phyloP scores from a whole-genome alignment of 2,329 filamentous ascomycete species.

The Scedosporium dehoogii region DNA sequence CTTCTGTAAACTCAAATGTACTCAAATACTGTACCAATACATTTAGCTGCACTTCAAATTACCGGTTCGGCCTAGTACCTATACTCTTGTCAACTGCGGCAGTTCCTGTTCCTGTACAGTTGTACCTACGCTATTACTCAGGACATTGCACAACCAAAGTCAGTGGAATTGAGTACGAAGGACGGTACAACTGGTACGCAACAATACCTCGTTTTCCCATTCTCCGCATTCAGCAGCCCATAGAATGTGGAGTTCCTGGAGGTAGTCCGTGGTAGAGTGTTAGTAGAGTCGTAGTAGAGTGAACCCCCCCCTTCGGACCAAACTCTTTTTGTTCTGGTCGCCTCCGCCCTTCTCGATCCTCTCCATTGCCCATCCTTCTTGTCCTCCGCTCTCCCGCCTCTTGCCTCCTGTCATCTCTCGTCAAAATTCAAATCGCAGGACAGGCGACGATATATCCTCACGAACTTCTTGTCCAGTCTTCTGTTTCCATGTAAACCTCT shows the following conservation, averaged over 20 bases:
- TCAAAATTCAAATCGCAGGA: neutral
- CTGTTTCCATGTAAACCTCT: neutral
- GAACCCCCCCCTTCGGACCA: neutral
- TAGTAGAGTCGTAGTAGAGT: neutral
- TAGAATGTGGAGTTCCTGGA: neutral
- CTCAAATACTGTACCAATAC: neutral
- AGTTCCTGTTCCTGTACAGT: neutral
- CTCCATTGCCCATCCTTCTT: neutral
- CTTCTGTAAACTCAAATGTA: neutral
- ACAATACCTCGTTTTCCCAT: neutral
- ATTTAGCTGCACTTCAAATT: neutral
- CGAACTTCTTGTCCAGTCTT: neutral
- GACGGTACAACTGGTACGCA: neutral
- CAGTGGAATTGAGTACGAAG: neutral
- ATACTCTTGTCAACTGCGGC: neutral
- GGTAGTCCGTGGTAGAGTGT: neutral
- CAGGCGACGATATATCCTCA: neutral
- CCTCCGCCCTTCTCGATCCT: neutral
- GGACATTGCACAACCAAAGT: neutral
- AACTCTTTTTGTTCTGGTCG: slow-evolving; percentile 4
- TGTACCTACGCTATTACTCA: neutral
- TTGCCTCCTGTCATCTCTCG: slow-evolving; percentile 4
- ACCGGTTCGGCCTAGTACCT: neutral
- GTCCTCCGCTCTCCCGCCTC: neutral
- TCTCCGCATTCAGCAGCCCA: neutral